A percentile compares a stretch with the other conserved stretches of the same genome.
phyloP scores from a whole-genome alignment of 202 grass and related monocot genomes.

The Saccharum hybrid region DNA sequence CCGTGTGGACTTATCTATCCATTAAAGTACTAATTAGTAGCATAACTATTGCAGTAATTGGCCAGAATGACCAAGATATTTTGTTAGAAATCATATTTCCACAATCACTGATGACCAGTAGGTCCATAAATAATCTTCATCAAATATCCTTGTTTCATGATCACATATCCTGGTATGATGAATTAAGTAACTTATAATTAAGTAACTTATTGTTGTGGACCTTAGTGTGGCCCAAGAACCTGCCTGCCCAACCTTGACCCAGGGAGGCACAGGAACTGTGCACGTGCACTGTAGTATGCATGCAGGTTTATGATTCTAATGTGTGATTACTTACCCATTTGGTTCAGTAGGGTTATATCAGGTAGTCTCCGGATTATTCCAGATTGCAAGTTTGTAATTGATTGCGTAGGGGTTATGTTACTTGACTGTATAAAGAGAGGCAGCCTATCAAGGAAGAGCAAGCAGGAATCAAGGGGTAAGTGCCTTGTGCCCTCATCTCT shows the following conservation, averaged over 20 bases:
- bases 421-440: not conserved
- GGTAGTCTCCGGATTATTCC: not conserved
- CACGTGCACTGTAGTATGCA: not conserved
- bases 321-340: not conserved
- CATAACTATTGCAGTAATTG: not conserved
- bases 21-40: not conserved
- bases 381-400: not conserved
- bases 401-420: not conserved
- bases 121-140: not conserved
- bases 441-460: not conserved
- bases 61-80: not conserved
- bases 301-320: not conserved
- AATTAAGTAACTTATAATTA: constrained; percentile 13
- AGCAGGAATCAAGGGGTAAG: not conserved
- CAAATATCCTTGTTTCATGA: constrained; percentile 18
- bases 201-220: constrained; percentile 2
- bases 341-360: not conserved
- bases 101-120: not conserved
- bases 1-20: no score
- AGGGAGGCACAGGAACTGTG: not conserved
- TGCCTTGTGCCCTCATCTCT: constrained; percentile 8
- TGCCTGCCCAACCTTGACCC: not conserved
- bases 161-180: constrained; percentile 2
- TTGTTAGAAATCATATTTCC: not conserved
- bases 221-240: not conserved